phyloP scores from a whole-genome alignment of 306 rosid genomes.

The Glycine soja region DNA sequence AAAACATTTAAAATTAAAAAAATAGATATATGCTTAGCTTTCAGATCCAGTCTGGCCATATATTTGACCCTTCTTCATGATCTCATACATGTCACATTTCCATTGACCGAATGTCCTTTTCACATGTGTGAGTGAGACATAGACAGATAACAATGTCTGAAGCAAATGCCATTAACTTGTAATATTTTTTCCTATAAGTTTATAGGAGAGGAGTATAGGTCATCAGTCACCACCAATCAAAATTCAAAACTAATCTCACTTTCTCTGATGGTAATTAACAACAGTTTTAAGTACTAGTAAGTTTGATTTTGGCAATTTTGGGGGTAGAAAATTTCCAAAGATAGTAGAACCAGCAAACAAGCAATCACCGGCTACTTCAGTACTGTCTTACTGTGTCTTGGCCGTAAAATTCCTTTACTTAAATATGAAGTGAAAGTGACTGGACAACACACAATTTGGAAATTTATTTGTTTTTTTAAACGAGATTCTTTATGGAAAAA shows the following conservation, averaged over 20 bases:
- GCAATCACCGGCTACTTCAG: background rate
- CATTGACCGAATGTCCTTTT: slow-evolving; percentile 14
- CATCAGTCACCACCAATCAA: background rate
- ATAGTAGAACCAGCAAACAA: slow-evolving; percentile 33
- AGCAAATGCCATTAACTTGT: background rate
- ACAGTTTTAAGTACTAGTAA: background rate
- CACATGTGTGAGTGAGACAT: slow-evolving; percentile 1
- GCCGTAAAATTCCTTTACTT: slow-evolving; percentile 4
- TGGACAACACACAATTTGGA: background rate
- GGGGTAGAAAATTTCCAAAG: slow-evolving; percentile 1
- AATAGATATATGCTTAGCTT: background rate
- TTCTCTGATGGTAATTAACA: background rate
- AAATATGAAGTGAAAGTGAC: slow-evolving; percentile 17
- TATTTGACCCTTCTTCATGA: slow-evolving; percentile 27
- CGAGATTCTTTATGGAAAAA: background rate
- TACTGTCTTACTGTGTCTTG: background rate
- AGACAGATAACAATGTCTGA: background rate
- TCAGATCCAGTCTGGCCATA: slow-evolving; percentile 28
- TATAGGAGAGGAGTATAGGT: background rate
- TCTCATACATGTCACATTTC: slow-evolving; percentile 35
- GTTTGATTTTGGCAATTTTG: background rate
- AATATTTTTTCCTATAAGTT: background rate
- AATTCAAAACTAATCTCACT: background rate
- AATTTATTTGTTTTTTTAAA: background rate
- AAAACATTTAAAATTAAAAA: background rate